phyloP scores from a whole-genome alignment of 1,284 basidiomycete genomes.

The Phlebopus sp. region DNA sequence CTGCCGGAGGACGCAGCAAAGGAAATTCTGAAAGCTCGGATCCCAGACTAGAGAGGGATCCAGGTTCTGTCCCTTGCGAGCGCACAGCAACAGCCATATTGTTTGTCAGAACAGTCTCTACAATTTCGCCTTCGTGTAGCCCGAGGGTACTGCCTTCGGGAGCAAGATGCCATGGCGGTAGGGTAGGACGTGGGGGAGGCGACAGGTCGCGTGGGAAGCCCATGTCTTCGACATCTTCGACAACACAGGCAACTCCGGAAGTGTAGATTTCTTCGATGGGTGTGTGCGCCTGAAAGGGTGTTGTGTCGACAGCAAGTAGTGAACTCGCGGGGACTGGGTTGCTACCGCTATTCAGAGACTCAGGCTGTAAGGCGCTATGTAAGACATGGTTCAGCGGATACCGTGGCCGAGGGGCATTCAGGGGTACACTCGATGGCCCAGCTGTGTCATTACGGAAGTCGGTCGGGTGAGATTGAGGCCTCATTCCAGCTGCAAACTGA shows the following conservation, averaged over 20 bases:
- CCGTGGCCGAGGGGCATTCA: no score
- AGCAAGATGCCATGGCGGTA: neutral
- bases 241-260: neutral
- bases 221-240: neutral
- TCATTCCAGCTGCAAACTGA: no score
- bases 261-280: slow-evolving; percentile 1
- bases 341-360: neutral
- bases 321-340: neutral
- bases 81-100: neutral
- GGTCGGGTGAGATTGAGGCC: no score
- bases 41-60: neutral
- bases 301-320: neutral
- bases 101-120: neutral
- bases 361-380: neutral
- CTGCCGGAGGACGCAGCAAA: neutral
- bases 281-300: no score
- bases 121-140: neutral
- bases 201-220: neutral
- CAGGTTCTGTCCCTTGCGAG: no score
- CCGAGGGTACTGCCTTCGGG: neutral
- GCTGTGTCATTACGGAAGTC: no score
- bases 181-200: neutral
- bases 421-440: no score
- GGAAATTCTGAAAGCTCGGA: neutral
- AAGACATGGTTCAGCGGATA: neutral